Conservation (phyloP, 2,329 filamentous ascomycete species). For the Clonostachys solani region DNA sequence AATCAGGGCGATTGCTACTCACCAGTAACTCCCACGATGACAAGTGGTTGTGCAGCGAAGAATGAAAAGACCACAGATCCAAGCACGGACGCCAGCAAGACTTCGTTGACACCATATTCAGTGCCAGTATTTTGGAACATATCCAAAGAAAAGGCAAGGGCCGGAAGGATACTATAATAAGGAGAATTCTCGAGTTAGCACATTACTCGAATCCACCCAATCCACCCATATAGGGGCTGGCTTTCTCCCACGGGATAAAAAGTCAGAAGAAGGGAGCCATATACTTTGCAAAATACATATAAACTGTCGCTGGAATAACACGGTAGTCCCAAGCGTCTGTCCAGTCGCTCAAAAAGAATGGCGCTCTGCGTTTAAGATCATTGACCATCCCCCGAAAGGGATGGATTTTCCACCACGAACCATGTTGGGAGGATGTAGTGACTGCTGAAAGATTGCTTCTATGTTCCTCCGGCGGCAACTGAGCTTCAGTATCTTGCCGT, state of each 20-base stretch:
- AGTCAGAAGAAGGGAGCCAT: constrained; percentile 8
- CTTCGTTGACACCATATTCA: constrained; percentile 88
- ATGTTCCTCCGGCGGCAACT: too few relatives aligned
- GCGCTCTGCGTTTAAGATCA: constrained; percentile 69
- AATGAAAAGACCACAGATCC: constrained; percentile 78
- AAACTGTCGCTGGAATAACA: constrained; percentile 80
- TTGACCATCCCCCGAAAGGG: constrained; percentile 77
- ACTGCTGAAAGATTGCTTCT: too few relatives aligned
- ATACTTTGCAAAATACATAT: constrained; percentile 95
- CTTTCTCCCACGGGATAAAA: background rate
- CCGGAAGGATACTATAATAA: constrained; percentile 68
- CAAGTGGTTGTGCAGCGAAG: constrained; percentile 77
- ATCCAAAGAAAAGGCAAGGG: constrained; percentile 83
- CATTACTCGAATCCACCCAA: constrained; percentile 4
- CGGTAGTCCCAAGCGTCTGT: constrained; percentile 86
- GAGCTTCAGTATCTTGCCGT: background rate
- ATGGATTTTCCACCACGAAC: constrained; percentile 68
- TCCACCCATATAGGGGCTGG: background rate
- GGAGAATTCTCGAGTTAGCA: constrained; percentile 3
- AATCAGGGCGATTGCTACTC: constrained; percentile 2
- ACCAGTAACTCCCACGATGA: constrained; percentile 87
- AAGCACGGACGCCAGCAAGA: constrained; percentile 79
- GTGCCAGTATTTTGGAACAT: constrained; percentile 88
- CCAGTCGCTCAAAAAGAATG: constrained; percentile 82
- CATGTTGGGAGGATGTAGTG: background rate